Base-by-base conservation (phyloP, 129 eudicot species). In the Daucus carota region DNA sequence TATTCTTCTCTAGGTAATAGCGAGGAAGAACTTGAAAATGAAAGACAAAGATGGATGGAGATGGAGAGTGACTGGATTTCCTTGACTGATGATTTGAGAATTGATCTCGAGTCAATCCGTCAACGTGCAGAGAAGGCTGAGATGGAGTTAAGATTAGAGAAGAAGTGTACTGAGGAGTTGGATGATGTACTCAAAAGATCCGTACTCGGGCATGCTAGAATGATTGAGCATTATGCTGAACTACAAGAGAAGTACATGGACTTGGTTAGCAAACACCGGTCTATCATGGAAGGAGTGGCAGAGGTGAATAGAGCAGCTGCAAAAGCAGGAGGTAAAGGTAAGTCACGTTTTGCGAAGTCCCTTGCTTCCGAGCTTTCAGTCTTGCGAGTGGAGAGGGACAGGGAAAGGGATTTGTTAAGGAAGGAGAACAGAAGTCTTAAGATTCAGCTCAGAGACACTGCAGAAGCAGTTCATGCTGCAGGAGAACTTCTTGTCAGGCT, bases 11-110 rank as follows among this genome's bases (percentile, higher is more conserved):
- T 71, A 65, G 85, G 75, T 13, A 80, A 70, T 57, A 84, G 40
- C 17, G 85, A 40, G 17, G 97, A 94, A 85, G 99, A 94, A n/a
- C 80, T 91, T 1, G 93, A 94, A 75, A 94, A 87, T 77, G 99
- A 94, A 82, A 80, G 96, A 63, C 84, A 91, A 78, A 82, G 86
- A 75, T 94, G 96, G 97, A 91, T 87, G 86, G 99, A 94, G 69
- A 91, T 91, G 97, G 99, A 94, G 82, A 94, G 99, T 33, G 96
- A 94, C 16, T 94, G 99, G 99, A 94, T 94, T 28, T 91, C 87
- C 50, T 80, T 94, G 67, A 94, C 99, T 5, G 99, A 94, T 44
- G 99, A 94, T 71, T 76, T 94, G 76, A 77, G 99, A 81, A 86
- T 91, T 24, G 97, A 91, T 81, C 85, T 94, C 12, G 96, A 94